Evolutionary conservation across 2,329 filamentous ascomycete genomes (phyloP), one percentile per base, ranked within the genome.

Genomic region (Talaromyces funiculosus): DNA sequence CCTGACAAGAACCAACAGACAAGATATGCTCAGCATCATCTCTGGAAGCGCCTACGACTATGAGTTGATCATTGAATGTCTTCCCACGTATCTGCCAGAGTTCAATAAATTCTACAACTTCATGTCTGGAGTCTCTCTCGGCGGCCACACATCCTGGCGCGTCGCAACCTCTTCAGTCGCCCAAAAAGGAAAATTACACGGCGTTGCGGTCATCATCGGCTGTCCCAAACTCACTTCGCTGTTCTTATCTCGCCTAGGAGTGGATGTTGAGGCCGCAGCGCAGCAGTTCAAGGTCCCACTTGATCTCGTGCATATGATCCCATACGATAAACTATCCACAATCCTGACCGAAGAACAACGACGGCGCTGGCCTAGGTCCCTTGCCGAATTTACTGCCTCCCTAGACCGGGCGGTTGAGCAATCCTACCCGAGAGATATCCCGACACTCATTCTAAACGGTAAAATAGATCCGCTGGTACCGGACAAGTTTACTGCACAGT

Each of bases 71-170:
- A 61, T 61, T 3, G 47, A 58, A 14, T 58, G 58, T 18, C 55
- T 61, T 9, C 60, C 60, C 4, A 40, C 29, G 5, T 61, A 58
- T 18, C 47, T 61, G 3, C 54, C 60, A 0, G 45, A 58, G 10
- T 61, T 61, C 43, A 38, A 47, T 4, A 58, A 10, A 10, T 58
- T 61, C 33, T 61, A 58, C 14, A 61, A 55, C 29, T 45, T 61
- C 47, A 47, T 61, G 55, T 61, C 60, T 7, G 60, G 60, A 14
- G 42, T 54, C 6, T 61, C 60, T 1, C 60, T 61, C 5, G 60
- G 60, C 1, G 60, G 60, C 7, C 60, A 61, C 26, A 61, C 47
- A 6, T 47, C 60, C 45, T 61, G 55, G 55, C 60, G 60, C n/a
- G n/a, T 61, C 8, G 60, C 45, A 33, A 61, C 60, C 7, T 42